Base-by-base conservation (phyloP, 2,329 filamentous ascomycete species). In the Phialophora expanda region DNA sequence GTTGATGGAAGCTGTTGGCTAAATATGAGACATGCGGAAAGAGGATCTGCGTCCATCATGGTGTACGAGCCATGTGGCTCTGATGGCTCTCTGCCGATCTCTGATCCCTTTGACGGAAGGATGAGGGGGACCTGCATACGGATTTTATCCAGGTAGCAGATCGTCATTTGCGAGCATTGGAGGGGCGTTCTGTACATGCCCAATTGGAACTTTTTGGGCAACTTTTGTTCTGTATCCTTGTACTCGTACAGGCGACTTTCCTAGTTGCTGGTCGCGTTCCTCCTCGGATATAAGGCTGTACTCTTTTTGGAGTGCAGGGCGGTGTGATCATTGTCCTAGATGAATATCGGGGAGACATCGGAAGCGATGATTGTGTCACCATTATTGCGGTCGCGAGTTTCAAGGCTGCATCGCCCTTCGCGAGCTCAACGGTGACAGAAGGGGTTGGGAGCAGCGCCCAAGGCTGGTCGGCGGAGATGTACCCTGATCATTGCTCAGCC, bases 51-150 rank as follows among this genome's bases (percentile, higher is more conserved):
- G 6, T 59, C n/a, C 14, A n/a, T 59, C 38, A 34, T 59, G 56
- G 56, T 59, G 56, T 59, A n/a, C 22, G 38, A 59, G 24, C 56
- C 56, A 58, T 58, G 56, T 58, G 56, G 46, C 56, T n/a, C 7
- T n/a, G 38, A 32, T 32, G 30, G 7, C 30, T 44, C 38, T 38
- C 26, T 59, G 56, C 41, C 41, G 56, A 59, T 59, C 56, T 20
- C 24, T 57, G 56, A 32, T 44, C 38, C 38, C 20, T 20, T 20
- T 44, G 38, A n/a, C n/a, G 6, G 38, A 20, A 44, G 32, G 12
- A 44, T 1, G 38, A 44, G 14, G 38, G 38, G 56, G 56, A 59
- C 56, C 56, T 59, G 56, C 56, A 59, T 59, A 50, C 28, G 26
- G 56, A 30, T 6, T 50, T 59, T 48, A 41, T 46, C 56, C 38